These are phyloP conservation scores for Phytopythium mirpurense DNA, from an alignment of 352 stramenopile species.

Conservation along the genomic window DNA sequence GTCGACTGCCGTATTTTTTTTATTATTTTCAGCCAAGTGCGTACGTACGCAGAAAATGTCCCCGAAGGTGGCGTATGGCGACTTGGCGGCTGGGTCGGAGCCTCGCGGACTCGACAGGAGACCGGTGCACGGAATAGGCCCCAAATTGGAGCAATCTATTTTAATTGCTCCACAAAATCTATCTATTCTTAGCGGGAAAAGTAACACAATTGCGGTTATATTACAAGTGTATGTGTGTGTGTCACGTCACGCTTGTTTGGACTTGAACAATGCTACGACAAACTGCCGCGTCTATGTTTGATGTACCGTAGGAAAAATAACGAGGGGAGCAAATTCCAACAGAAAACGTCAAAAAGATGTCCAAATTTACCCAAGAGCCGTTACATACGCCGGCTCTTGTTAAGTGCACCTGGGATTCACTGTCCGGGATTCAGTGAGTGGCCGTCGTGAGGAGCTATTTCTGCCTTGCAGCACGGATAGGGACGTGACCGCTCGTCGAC, in stretches of 20 bases:
- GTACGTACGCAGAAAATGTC: too few relatives aligned
- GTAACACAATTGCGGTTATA: neutral
- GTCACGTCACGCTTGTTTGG: neutral
- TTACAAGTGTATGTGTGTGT: neutral
- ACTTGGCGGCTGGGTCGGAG: neutral
- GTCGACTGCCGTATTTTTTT: too few relatives aligned
- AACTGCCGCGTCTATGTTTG: neutral
- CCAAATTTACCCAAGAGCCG: too few relatives aligned
- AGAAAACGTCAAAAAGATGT: neutral
- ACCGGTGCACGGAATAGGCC: neutral
- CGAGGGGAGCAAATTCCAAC: neutral
- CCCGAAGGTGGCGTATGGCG: too few relatives aligned
- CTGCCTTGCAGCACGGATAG: slow-evolving; percentile 1
- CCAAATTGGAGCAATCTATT: slow-evolving; percentile 1
- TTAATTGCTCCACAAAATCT: neutral
- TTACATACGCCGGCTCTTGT: too few relatives aligned
- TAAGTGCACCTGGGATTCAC: slow-evolving; percentile 2
- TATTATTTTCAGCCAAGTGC: too few relatives aligned
- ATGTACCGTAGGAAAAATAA: slow-evolving; percentile 5
- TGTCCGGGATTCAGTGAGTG: neutral
- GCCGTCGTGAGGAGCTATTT: slow-evolving; percentile 6
- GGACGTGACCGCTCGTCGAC: too few relatives aligned
- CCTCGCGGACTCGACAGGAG: neutral
- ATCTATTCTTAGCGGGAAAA: neutral
- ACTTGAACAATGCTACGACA: neutral